Conservation (phyloP, 768 basidiomycete genomes). For the Galerina sulciceps region DNA sequence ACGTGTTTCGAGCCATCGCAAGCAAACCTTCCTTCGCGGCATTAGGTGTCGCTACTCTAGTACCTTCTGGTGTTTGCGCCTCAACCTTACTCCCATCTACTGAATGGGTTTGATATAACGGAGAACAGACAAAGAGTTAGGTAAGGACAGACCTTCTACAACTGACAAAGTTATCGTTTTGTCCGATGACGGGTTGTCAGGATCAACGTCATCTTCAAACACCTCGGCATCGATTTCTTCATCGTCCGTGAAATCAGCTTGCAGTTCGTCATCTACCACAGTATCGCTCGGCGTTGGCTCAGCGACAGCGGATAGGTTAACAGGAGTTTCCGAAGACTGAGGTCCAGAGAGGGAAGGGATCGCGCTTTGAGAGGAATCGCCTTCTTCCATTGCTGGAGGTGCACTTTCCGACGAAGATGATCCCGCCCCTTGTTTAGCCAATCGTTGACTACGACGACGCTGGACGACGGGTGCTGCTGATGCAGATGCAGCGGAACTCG, state of each 20-base stretch:
- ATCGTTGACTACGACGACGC: slow-evolving; percentile 81
- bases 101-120: slow-evolving; percentile 9
- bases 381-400: slow-evolving; percentile 14
- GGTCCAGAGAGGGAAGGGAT: slow-evolving; percentile 7
- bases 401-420: slow-evolving; percentile 18
- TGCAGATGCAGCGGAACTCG: slow-evolving; percentile 27
- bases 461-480: slow-evolving; percentile 46
- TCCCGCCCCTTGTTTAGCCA: slow-evolving; percentile 61
- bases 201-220: slow-evolving; percentile 86
- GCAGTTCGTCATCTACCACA: slow-evolving; percentile 64
- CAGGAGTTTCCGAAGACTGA: slow-evolving; percentile 6
- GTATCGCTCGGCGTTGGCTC: slow-evolving; percentile 60
- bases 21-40: slow-evolving; percentile 46
- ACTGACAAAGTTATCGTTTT: slow-evolving; percentile 88
- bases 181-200: slow-evolving; percentile 69
- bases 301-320: slow-evolving; percentile 18
- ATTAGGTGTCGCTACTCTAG: slow-evolving; percentile 88
- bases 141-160: slow-evolving; percentile 64
- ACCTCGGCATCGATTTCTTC: slow-evolving; percentile 89
- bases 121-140: not conserved
- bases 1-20: slow-evolving; percentile 29
- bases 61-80: slow-evolving; percentile 97
- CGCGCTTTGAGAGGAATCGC: slow-evolving; percentile 6
- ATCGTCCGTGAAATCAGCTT: slow-evolving; percentile 84
- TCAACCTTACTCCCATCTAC: slow-evolving; percentile 91